Conservation (phyloP, 106 monocot genomes). For the Platanthera zijinensis region DNA sequence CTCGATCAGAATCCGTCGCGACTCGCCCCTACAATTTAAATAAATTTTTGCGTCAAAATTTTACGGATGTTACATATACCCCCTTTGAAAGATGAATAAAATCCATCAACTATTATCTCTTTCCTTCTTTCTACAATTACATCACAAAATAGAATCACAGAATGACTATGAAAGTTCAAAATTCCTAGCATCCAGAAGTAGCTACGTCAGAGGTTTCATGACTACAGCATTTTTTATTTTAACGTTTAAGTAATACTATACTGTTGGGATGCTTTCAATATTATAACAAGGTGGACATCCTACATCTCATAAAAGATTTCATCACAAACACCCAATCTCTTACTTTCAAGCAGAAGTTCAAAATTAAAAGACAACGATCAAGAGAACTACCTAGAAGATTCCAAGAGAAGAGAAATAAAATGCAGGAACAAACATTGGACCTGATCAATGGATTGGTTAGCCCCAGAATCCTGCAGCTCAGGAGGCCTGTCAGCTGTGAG, state of each 20-base stretch:
- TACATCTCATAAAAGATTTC: neutral
- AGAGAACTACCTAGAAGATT: neutral
- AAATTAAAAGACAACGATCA: neutral
- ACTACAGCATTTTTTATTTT: neutral
- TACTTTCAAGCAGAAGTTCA: neutral
- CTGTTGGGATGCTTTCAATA: neutral
- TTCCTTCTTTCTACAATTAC: too few species aligned
- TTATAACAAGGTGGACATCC: neutral
- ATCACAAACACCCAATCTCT: neutral
- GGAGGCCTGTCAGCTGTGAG: constrained; percentile 94
- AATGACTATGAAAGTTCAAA: neutral
- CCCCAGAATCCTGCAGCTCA: constrained; percentile 67
- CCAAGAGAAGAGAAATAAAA: neutral
- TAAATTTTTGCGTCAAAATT: too few species aligned
- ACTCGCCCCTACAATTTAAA: too few species aligned
- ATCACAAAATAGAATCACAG: neutral
- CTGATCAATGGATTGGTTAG: constrained; percentile 92
- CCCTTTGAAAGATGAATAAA: too few species aligned
- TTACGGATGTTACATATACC: too few species aligned
- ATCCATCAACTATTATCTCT: too few species aligned
- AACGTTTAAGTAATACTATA: neutral
- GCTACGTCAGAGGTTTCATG: neutral
- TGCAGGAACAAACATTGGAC: constrained; percentile 15
- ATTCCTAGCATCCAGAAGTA: neutral
- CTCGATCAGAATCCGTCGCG: too few species aligned